Evolutionary conservation across 352 stramenopile species (phyloP).

Genomic region (Pythium guiyangense): DNA sequence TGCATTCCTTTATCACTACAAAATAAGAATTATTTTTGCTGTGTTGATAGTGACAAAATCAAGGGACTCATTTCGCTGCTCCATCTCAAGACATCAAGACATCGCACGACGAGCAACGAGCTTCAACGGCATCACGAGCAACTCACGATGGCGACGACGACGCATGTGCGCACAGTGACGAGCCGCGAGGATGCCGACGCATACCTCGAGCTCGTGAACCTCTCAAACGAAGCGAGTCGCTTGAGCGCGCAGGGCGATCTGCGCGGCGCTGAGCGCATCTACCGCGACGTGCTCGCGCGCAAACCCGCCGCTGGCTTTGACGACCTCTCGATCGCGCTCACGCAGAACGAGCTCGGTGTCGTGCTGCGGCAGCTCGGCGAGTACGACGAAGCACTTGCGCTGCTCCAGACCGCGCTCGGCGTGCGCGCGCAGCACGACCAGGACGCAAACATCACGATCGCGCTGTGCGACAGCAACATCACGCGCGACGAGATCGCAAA

Average conservation of each 20-base stretch:
- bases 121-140: too few relatives aligned
- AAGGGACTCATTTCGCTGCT: too few relatives aligned
- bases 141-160: not conserved
- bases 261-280: conserved; percentile 29
- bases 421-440: conserved; percentile 39
- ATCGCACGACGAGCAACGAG: not conserved
- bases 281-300: conserved; percentile 37
- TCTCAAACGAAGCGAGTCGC: conserved; percentile 37
- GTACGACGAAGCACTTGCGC: conserved; percentile 40
- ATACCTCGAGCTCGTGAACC: conserved; percentile 45
- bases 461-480: conserved; percentile 53
- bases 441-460: conserved; percentile 24
- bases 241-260: conserved; percentile 37
- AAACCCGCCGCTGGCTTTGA: conserved; percentile 56
- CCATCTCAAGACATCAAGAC: not conserved
- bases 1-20: too few relatives aligned
- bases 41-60: too few relatives aligned
- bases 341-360: conserved; percentile 48
- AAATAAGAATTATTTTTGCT: too few relatives aligned
- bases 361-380: conserved; percentile 41
- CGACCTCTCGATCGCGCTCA: conserved; percentile 47
- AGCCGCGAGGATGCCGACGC: conserved; percentile 24
- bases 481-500: conserved; percentile 72
- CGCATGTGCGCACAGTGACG: conserved; percentile 25
- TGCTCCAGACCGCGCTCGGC: conserved; percentile 37